Evolutionary conservation across 805 yeast genomes (phyloP).

Genomic region (Wickerhamiella qilinensis): DNA sequence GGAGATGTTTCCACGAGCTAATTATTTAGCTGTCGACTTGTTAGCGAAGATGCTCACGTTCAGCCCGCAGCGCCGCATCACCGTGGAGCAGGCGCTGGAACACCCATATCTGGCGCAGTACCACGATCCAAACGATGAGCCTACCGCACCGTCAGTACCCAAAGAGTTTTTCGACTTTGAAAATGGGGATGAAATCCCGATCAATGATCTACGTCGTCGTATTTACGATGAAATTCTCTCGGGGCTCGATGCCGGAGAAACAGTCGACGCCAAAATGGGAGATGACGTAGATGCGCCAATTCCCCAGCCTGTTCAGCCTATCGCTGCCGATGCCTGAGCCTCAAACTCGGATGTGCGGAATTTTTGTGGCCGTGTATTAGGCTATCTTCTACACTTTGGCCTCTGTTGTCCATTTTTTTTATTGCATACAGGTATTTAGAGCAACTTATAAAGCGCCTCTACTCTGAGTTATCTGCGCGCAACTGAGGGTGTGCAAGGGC

Average conservation of each 20-base stretch:
- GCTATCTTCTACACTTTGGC: too few relatives aligned
- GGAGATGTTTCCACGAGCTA: constrained; percentile 61
- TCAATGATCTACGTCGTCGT: constrained; percentile 61
- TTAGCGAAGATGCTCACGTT: constrained; percentile 66
- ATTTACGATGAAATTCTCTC: constrained; percentile 57
- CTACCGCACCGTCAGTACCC: constrained; percentile 46
- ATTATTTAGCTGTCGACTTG: constrained; percentile 72
- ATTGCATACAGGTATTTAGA: too few relatives aligned
- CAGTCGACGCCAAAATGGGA: background rate
- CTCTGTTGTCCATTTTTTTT: too few relatives aligned
- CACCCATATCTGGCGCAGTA: constrained; percentile 83
- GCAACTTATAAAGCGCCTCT: too few relatives aligned
- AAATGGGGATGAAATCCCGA: constrained; percentile 41
- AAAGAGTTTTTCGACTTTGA: constrained; percentile 85
- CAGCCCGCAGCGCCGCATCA: constrained; percentile 70
- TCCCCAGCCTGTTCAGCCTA: constrained; percentile 6
- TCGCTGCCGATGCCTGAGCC: background rate
- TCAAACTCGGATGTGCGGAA: too few relatives aligned
- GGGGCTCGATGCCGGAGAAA: constrained; percentile 17
- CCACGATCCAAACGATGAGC: constrained; percentile 88
- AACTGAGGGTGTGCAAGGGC: too few relatives aligned
- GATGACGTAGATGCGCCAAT: constrained; percentile 1
- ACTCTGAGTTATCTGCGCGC: too few relatives aligned
- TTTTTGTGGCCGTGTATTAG: too few relatives aligned
- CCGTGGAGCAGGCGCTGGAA: constrained; percentile 72